Conservation (phyloP, 257 asterid genomes). For the Scutellaria baicalensis region DNA sequence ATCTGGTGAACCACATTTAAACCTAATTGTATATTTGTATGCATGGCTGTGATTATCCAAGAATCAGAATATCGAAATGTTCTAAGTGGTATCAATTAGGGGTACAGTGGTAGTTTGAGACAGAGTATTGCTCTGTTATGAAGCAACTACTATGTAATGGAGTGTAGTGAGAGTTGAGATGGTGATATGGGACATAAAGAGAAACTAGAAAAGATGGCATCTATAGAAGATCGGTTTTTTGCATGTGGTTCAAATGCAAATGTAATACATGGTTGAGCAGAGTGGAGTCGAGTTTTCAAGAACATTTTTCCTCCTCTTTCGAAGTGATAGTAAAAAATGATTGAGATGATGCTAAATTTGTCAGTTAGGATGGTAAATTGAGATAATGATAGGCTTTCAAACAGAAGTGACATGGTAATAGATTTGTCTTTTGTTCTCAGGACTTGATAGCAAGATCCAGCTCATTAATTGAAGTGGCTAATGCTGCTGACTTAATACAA, state of each 20-base stretch:
- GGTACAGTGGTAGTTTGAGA: neutral
- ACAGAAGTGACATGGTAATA: slow-evolving; percentile 22
- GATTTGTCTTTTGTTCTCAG: slow-evolving; percentile 42
- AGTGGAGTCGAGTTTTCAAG: neutral
- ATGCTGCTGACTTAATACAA: slow-evolving; percentile 90
- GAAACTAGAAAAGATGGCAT: neutral
- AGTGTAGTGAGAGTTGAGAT: neutral
- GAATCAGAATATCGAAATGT: neutral
- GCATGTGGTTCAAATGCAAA: neutral
- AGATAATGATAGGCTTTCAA: neutral
- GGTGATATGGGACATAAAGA: neutral
- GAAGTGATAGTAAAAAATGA: neutral
- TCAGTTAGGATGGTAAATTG: too few species aligned
- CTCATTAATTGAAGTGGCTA: slow-evolving; percentile 57
- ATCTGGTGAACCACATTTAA: too few species aligned
- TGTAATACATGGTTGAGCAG: neutral
- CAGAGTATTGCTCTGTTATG: too few species aligned
- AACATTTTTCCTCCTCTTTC: neutral
- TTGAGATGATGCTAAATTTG: neutral
- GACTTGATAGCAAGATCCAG: slow-evolving; percentile 72
- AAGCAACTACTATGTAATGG: too few species aligned
- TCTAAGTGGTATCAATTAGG: neutral
- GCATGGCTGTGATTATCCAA: neutral
- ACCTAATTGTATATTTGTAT: too few species aligned
- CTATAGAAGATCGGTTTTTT: neutral